phyloP scores from a whole-genome alignment of 2,329 filamentous ascomycete species.

The Lachnellula cervina region DNA sequence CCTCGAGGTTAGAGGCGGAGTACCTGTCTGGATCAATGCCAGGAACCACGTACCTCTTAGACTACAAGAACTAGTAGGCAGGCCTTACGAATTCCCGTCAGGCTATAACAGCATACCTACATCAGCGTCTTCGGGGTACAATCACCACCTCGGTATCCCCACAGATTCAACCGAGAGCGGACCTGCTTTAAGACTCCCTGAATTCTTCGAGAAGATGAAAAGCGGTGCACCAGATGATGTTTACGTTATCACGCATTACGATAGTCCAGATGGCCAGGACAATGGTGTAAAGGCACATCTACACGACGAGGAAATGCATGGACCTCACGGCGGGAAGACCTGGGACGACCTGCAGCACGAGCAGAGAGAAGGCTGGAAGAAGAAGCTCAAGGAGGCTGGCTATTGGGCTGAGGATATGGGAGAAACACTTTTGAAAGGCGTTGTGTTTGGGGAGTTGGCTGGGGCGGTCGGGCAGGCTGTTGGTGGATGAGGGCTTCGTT shows the following conservation, averaged over 20 bases:
- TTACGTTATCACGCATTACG: slow-evolving; percentile 6
- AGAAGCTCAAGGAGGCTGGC: slow-evolving; percentile 28
- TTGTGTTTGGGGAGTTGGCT: slow-evolving; percentile 31
- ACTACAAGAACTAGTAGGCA: slow-evolving; percentile 24
- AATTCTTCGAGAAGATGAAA: slow-evolving; percentile 17
- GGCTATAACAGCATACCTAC: slow-evolving; percentile 12
- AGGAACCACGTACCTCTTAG: slow-evolving; percentile 21
- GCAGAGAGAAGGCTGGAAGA: slow-evolving; percentile 28
- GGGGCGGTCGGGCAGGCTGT: slow-evolving; percentile 27
- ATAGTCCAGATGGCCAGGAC: not conserved
- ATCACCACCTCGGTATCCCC: slow-evolving; percentile 10
- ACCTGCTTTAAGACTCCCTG: not conserved
- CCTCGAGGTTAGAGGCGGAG: slow-evolving; percentile 28
- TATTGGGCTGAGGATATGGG: slow-evolving; percentile 31
- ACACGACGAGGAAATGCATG: slow-evolving; percentile 23
- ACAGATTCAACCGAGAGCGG: not conserved
- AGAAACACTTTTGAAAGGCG: slow-evolving; percentile 29
- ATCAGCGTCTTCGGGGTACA: not conserved
- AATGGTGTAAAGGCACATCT: slow-evolving; percentile 18
- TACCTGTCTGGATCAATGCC: slow-evolving; percentile 21
- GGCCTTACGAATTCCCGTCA: slow-evolving; percentile 22
- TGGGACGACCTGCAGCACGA: slow-evolving; percentile 28
- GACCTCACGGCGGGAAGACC: slow-evolving; percentile 19
- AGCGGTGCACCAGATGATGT: slow-evolving; percentile 9
- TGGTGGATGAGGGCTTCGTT: slow-evolving; percentile 4